Base-by-base conservation (phyloP, 1,284 basidiomycete species). In the Singerocomus inundabilis region DNA sequence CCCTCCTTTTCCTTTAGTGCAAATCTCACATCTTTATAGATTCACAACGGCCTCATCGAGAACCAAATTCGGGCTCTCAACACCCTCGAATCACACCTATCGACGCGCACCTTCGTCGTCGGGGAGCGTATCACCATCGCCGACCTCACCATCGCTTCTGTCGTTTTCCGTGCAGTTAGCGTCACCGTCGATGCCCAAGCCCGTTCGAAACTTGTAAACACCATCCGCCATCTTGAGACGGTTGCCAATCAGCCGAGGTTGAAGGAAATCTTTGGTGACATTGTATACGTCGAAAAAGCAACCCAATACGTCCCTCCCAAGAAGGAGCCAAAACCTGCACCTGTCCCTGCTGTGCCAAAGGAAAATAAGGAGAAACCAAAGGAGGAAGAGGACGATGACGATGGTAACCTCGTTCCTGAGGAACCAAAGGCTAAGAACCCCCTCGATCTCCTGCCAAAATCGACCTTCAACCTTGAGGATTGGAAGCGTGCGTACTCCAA, bases 401-500 rank as follows among this genome's bases (percentile, higher is more conserved):
- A 85, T 2, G 82, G 81, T 35, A 81, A 82, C 57, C 75, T 80
- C 42, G 68, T 77, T 25, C 76, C 77, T 24, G 79, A 81, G 49
- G 82, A 83, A 66, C 84, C 86, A 61, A 88, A 96, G 74, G 80
- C 76, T 51, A 95, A 95, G 83, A 97, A 98, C 82, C 95, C 95
- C 29, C 85, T 97, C 46, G 96, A 98, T 59, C 79, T 80, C 54
- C 82, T 97, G 49, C 93, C 95, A 60, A 96, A 96, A 76, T 93
- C 91, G 16, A 74, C 81, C 13, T 90, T 98, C 78, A 93, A 94
- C 77, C 85, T 98, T 51, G 95, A 98, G 72, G 94, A 98, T 75
- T 97, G 92, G 91, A 98, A 98, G 77, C 86, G 93, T 47, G 87
- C 90, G 52, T 98, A 98, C 81, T 97, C 93, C 62, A 98, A 98